Percentiles rank a stretch among this genome's conserved stretches.
phyloP scores from a whole-genome alignment of 2,329 filamentous ascomycete species.

The Arthrobotrys sinensis region DNA sequence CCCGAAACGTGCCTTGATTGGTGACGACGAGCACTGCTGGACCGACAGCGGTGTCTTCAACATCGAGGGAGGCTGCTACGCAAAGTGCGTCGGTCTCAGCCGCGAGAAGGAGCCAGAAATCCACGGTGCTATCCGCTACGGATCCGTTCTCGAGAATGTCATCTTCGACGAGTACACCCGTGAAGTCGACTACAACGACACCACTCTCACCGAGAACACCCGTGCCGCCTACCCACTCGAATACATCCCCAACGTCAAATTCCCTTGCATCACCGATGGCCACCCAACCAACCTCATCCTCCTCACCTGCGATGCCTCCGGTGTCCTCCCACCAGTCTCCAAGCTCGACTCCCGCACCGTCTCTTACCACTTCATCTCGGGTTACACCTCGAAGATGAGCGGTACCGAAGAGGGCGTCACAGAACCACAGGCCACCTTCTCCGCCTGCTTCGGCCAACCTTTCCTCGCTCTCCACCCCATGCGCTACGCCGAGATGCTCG shows the following conservation, averaged over 20 bases:
- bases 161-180: conserved; percentile 94
- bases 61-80: conserved; percentile 99
- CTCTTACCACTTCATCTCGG: conserved; percentile 98
- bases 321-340: conserved; percentile 96
- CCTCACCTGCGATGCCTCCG: conserved; percentile 96
- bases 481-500: conserved; percentile 98
- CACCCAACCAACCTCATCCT: conserved; percentile 98
- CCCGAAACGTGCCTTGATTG: conserved; percentile 94
- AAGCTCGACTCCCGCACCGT: conserved; percentile 94
- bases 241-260: conserved; percentile 99
- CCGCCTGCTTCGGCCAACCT: conserved; percentile 98
- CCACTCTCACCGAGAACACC: conserved; percentile 97
- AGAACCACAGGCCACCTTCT: conserved; percentile 98
- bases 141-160: conserved; percentile 97
- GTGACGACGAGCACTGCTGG: conserved; percentile 99
- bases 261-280: conserved; percentile 87
- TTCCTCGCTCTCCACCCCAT: conserved; percentile 99
- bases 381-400: conserved; percentile 99
- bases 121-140: conserved; percentile 93
- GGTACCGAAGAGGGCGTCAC: conserved; percentile 97
- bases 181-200: conserved; percentile 94
- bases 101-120: conserved; percentile 99
- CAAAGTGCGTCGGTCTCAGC: conserved; percentile 97
- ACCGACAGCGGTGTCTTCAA: conserved; percentile 97
- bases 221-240: conserved; percentile 96